Conservation (phyloP, 2,329 filamentous ascomycete species). For the Cytospora leucostoma region DNA sequence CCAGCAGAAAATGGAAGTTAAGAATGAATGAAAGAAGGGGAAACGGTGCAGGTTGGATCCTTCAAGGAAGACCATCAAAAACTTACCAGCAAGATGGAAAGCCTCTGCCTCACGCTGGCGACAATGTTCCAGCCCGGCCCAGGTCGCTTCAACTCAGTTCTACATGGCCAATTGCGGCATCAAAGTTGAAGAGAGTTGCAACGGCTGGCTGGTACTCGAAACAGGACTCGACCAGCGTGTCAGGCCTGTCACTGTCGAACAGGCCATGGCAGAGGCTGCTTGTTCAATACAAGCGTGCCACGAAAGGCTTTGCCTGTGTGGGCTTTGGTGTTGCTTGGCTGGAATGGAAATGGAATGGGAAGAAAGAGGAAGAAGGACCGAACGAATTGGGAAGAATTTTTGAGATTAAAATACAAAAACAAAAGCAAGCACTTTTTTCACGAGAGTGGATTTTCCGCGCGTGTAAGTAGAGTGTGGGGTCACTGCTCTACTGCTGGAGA, state of each 20-base stretch:
- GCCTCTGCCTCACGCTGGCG: too few relatives aligned
- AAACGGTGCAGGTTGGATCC: background rate
- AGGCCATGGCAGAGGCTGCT: background rate
- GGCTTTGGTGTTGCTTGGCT: background rate
- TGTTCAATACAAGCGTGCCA: background rate
- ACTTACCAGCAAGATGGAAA: too few relatives aligned
- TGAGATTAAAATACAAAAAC: slow-evolving; percentile 20
- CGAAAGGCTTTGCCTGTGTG: background rate
- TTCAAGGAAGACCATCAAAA: background rate
- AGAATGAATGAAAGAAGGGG: background rate
- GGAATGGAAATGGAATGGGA: background rate
- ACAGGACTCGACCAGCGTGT: background rate
- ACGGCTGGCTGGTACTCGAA: background rate
- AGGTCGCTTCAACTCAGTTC: background rate
- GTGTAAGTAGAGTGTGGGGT: too few relatives aligned
- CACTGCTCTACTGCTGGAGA: too few relatives aligned
- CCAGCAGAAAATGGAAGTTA: background rate
- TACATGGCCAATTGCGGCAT: background rate
- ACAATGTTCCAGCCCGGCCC: too few relatives aligned
- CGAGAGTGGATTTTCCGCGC: background rate
- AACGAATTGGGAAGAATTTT: slow-evolving; percentile 1
- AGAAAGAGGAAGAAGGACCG: background rate
- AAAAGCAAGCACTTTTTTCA: background rate
- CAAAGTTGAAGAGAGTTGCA: background rate
- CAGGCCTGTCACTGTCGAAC: background rate